Evolutionary conservation across 208 protist genomes (phyloP), one percentile per base, ranked within the genome.

Genomic region (Leishmania mexicana): DNA sequence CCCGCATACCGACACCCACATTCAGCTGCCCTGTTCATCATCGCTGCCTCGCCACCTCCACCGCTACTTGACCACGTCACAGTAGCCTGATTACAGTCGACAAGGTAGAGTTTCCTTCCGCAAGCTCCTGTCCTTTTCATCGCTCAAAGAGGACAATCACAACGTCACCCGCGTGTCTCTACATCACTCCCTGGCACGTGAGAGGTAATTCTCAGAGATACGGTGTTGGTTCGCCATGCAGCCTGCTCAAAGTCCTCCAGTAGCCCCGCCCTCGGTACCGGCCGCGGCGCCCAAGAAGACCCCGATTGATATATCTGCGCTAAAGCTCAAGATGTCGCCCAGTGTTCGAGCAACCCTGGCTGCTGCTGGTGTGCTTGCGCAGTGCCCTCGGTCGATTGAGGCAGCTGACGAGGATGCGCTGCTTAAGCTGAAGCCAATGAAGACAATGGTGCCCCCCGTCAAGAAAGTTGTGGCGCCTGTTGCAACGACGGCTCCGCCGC

Each of bases 231-330:
- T 45, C 28, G 64, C 24, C 62, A 85, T 85, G 82, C 82, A 85
- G 72, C 82, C 82, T 19, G 17, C 74, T 38, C 81, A 83, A n/a
- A 82, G 57, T 47, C 79, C 76, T 38, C 51, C 75, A 19, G 67
- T 76, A 5, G 65, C 87, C 3, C 85, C 80, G 42, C 67, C 85
- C 17, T 70, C 80, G 31, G 79, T 87, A 24, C 92, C 94, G 21
- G 86, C 83, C 7, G 89, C 90, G 76, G 60, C 89, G 47, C 92
- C 94, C 28, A 88, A 90, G 78, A 96, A 96, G 86, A 87, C 93
- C 11, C 91, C 94, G 1, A 87, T 90, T 70, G 87, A 89, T 83
- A 81, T 96, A 40, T 72, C 90, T 13, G 54, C 81, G 65, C 82
- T 92, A 60, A 83, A 84, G 62, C 31, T 89, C 71, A 83, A 80